phyloP scores from a whole-genome alignment of 2,329 filamentous ascomycete species.

The Cadophora gregata region DNA sequence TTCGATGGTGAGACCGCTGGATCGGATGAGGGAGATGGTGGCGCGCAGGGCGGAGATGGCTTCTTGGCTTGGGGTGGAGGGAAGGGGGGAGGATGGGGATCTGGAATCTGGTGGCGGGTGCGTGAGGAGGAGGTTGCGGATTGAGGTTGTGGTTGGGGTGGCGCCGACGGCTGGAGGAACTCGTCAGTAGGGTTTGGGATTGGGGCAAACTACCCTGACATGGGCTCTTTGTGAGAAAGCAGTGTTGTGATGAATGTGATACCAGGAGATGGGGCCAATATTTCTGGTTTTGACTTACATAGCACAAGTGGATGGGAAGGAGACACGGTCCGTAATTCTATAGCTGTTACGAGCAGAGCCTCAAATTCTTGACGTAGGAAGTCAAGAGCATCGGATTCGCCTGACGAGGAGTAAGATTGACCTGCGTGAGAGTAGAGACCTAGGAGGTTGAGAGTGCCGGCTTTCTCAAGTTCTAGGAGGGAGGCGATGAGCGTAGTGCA shows the following conservation, averaged over 20 bases:
- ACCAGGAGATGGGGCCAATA: neutral
- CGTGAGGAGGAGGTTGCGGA: constrained; percentile 60
- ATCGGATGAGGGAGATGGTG: constrained; percentile 49
- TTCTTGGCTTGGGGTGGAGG: constrained; percentile 38
- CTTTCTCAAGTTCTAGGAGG: constrained; percentile 51
- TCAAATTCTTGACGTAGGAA: constrained; percentile 66
- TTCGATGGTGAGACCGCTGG: constrained; percentile 59
- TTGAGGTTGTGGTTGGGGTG: constrained; percentile 73
- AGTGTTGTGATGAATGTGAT: neutral
- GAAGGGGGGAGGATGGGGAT: neutral
- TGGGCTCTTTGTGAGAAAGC: neutral
- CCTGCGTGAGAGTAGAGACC: constrained; percentile 79
- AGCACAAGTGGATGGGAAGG: constrained; percentile 47
- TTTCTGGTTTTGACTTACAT: constrained; percentile 6
- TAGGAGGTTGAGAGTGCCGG: constrained; percentile 52
- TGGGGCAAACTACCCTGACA: too few species aligned
- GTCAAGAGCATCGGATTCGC: constrained; percentile 62
- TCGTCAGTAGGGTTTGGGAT: neutral
- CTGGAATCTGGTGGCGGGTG: neutral
- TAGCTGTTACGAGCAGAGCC: constrained; percentile 55
- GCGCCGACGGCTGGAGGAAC: constrained; percentile 64
- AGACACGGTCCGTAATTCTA: constrained; percentile 39
- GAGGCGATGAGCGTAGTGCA: constrained; percentile 54
- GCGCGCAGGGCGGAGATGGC: constrained; percentile 49
- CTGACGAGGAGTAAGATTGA: constrained; percentile 67